Evolutionary conservation across 371 early-diverging fungal species (phyloP).

Genomic region (Mucor piriformis): DNA sequence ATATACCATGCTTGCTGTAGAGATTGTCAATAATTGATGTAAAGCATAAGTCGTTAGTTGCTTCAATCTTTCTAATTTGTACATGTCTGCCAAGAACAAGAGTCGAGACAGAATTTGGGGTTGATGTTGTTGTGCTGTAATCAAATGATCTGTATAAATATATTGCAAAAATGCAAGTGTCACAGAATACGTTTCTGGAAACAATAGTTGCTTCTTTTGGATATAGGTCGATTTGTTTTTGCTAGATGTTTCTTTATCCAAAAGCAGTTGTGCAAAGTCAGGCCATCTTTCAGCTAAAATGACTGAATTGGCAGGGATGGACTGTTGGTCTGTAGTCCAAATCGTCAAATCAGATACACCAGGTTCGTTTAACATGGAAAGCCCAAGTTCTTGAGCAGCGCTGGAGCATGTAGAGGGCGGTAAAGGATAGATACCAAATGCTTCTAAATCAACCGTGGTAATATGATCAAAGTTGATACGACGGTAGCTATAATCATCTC

Average conservation of each 20-base stretch:
- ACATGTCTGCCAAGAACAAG: constrained; percentile 58
- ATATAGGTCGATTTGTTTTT: background rate
- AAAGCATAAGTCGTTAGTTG: constrained; percentile 54
- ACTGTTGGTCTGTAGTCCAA: constrained; percentile 57
- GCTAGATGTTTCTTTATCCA: background rate
- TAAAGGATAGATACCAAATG: constrained; percentile 67
- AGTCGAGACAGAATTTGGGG: constrained; percentile 61
- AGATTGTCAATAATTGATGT: constrained; percentile 58
- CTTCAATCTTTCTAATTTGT: constrained; percentile 56
- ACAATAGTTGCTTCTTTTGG: constrained; percentile 27
- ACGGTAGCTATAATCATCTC: constrained; percentile 77
- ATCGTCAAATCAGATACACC: constrained; percentile 61
- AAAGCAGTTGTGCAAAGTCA: constrained; percentile 52
- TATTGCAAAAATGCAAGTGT: constrained; percentile 65
- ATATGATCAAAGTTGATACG: constrained; percentile 79
- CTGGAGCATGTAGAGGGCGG: constrained; percentile 51
- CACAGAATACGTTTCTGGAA: constrained; percentile 61
- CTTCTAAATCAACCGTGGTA: constrained; percentile 70
- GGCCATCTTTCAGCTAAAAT: constrained; percentile 73
- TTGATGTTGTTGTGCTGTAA: constrained; percentile 56
- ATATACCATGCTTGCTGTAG: constrained; percentile 63
- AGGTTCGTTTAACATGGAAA: constrained; percentile 47
- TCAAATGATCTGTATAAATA: constrained; percentile 66
- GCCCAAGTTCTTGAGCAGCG: constrained; percentile 54
- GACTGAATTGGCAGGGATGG: constrained; percentile 61